Conservation (phyloP, 177 flowering plant species). For the Tripterygium wilfordii region DNA sequence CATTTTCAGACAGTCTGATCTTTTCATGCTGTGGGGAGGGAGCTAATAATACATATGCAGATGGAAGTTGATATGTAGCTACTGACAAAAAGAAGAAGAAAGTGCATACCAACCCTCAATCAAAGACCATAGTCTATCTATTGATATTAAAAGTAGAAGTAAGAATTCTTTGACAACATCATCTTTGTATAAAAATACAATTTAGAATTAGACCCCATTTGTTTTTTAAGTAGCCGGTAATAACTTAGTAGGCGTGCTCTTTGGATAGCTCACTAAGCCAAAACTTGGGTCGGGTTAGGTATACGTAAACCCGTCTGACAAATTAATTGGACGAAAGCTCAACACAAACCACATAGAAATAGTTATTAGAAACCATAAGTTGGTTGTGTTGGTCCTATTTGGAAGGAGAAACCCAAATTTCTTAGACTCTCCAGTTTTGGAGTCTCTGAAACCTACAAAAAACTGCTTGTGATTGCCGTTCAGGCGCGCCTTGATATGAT, state of each 20-base stretch:
- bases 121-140: conserved; percentile 16
- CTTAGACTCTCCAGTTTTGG: no score
- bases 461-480: conserved; percentile 3
- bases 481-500: not conserved
- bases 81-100: conserved; percentile 26
- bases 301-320: no score
- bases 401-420: conserved; percentile 1
- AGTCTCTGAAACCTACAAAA: no score
- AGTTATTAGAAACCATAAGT: not conserved
- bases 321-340: no score
- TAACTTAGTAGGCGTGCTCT: no score
- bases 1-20: conserved; percentile 8
- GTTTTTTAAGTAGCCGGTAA: not conserved
- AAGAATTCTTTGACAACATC: conserved; percentile 15
- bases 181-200: conserved; percentile 2
- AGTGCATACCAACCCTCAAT: conserved; percentile 9
- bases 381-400: conserved; percentile 8
- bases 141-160: conserved; percentile 1
- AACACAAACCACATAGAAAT: not conserved
- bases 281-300: no score
- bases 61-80: conserved; percentile 1
- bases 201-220: no score
- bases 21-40: not conserved
- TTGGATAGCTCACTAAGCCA: no score
- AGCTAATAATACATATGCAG: conserved; percentile 13